Base-by-base conservation (phyloP, 139 green algal species). In the Raphidocelis subcapitata region DNA sequence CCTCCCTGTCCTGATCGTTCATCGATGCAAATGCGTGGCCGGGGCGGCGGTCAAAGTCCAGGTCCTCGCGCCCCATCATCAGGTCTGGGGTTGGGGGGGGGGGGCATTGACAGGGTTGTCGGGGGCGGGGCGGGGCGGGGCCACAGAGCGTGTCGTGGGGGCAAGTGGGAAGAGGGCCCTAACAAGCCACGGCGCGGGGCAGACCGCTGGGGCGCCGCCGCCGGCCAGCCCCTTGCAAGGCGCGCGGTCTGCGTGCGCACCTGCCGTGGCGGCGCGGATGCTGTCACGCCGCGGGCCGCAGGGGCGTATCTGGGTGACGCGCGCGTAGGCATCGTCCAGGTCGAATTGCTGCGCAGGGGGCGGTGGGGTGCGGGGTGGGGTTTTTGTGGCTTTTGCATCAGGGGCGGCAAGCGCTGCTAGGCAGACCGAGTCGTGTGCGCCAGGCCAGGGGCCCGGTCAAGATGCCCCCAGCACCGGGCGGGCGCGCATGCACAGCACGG, bases 221-320 rank as follows among this genome's bases (percentile, higher is more conserved):
- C n/a, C n/a, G n/a, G n/a, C n/a, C n/a, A n/a, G n/a, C n/a, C n/a
- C n/a, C n/a, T n/a, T n/a, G n/a, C n/a, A n/a, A n/a, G n/a, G n/a
- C n/a, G n/a, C n/a, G n/a, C n/a, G n/a, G n/a, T n/a, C n/a, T n/a
- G n/a, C n/a, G n/a, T n/a, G 41, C 41, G 41, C 41, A 49, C 41
- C 41, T 8, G 41, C 41, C 5, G 84, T 88, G 10, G 84, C 91
- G 12, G 82, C 90, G 0, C 89, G 74, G 47, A 97, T 90, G 18
- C 91, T 86, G 24, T 97, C 88, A 47, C 79, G 79, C 67, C 91
- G 95, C 23, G 92, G 92, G 0, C 92, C 92, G 63, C 92, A 97
- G 12, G 92, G 92, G 24, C 92, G 67, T 46, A 95, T 89, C 59
- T 62, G 65, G 5, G 92, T 97, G 33, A 96, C 63, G 55, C 82